Evolutionary conservation across 805 yeast genomes (phyloP).

Genomic region (Suhomyces xylopsoci): DNA sequence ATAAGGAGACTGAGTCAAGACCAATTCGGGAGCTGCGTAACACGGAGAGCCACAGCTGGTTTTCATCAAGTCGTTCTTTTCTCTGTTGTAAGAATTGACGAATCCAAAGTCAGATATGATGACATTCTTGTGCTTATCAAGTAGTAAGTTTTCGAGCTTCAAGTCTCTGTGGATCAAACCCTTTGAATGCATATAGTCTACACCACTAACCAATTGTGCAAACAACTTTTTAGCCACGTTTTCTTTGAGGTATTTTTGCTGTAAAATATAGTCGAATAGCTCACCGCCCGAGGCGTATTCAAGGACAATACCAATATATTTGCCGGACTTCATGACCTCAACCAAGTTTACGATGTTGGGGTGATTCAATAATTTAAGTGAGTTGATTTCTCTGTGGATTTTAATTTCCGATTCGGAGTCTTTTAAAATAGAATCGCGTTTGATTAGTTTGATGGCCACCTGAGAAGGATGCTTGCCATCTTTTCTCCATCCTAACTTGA

Average conservation of each 20-base stretch:
- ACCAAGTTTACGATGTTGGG: conserved; percentile 91
- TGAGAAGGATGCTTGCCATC: conserved; percentile 75
- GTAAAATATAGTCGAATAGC: conserved; percentile 85
- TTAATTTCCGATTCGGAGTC: conserved; percentile 84
- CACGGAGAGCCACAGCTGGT: conserved; percentile 98
- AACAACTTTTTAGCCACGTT: conserved; percentile 80
- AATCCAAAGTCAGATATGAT: conserved; percentile 92
- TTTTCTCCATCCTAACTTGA: conserved; percentile 92
- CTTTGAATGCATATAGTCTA: conserved; percentile 79
- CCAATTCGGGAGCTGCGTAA: conserved; percentile 97
- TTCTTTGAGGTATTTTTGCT: conserved; percentile 84
- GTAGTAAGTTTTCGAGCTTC: conserved; percentile 67
- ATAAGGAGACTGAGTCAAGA: conserved; percentile 80
- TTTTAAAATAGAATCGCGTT: conserved; percentile 83
- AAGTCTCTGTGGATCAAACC: conserved; percentile 79
- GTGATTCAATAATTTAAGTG: conserved; percentile 78
- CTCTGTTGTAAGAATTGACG: conserved; percentile 74
- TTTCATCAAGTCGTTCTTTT: conserved; percentile 73
- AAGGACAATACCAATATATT: conserved; percentile 91
- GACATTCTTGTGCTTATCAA: conserved; percentile 84
- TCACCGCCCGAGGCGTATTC: conserved; percentile 99
- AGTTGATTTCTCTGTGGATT: conserved; percentile 90
- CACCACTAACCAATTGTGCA: conserved; percentile 92
- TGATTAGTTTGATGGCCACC: conserved; percentile 90
- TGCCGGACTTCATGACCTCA: conserved; percentile 90